Conservation (phyloP, 2,329 filamentous ascomycete species). For the Coniosporium uncinatum region DNA sequence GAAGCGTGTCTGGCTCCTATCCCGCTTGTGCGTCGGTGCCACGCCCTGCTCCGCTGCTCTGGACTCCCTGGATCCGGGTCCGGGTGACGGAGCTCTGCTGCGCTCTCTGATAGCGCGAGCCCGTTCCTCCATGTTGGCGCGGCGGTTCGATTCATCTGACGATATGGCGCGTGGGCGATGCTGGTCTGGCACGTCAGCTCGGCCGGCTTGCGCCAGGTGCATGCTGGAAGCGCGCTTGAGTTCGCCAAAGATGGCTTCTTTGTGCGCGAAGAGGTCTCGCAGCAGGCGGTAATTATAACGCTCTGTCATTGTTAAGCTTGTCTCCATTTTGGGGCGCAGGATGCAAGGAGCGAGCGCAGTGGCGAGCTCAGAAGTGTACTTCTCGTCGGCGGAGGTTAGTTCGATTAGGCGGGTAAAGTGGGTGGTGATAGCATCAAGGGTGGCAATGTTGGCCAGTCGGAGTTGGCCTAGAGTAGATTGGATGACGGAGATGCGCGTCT, state of each 20-base stretch:
- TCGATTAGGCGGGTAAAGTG: conserved; percentile 97
- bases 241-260: conserved; percentile 92
- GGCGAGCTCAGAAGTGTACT: conserved; percentile 72
- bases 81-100: conserved; percentile 71
- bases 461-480: conserved; percentile 96
- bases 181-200: conserved; percentile 19
- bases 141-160: conserved; percentile 92
- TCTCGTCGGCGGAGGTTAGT: conserved; percentile 90
- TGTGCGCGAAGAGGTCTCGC: conserved; percentile 88
- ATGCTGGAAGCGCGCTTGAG: conserved; percentile 78
- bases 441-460: conserved; percentile 94
- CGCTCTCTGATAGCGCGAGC: conserved; percentile 70
- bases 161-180: conserved; percentile 78
- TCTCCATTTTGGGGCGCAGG: conserved; percentile 81
- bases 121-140: conserved; percentile 90
- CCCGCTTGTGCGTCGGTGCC: conserved; percentile 57
- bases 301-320: conserved; percentile 90
- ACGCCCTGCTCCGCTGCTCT: background rate
- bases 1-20: conserved; percentile 79
- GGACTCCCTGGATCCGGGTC: conserved; percentile 39
- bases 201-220: conserved; percentile 17
- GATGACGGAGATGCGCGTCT: conserved; percentile 80
- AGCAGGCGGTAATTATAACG: conserved; percentile 88
- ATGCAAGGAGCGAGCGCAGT: conserved; percentile 77
- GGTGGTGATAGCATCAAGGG: conserved; percentile 96